Evolutionary conservation across 179 eudicot species (phyloP).

Genomic region (Corrigiola litoralis): DNA sequence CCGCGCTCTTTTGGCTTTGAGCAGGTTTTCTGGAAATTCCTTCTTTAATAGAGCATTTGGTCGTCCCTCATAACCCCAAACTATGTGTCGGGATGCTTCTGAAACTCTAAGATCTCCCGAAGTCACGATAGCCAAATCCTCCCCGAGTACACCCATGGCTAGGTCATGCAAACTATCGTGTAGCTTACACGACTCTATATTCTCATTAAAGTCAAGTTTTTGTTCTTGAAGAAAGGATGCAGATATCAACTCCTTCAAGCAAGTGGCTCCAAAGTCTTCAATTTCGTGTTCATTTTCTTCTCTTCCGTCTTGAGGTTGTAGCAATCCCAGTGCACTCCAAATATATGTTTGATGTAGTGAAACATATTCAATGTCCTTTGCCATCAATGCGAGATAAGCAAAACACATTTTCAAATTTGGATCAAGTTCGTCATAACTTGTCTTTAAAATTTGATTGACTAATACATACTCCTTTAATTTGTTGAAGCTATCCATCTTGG

Average conservation of each 20-base stretch:
- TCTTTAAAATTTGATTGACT: background rate
- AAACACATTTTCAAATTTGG: constrained; percentile 25
- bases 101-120: constrained; percentile 6
- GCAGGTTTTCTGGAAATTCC: constrained; percentile 20
- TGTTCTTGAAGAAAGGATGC: constrained; percentile 40
- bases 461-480: background rate
- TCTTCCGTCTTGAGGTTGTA: constrained; percentile 39
- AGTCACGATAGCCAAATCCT: constrained; percentile 23
- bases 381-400: constrained; percentile 11
- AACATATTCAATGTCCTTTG: background rate
- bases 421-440: constrained; percentile 23
- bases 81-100: constrained; percentile 23
- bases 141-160: constrained; percentile 33
- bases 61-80: constrained; percentile 12
- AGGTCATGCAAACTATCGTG: constrained; percentile 45
- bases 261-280: constrained; percentile 29
- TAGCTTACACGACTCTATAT: constrained; percentile 27
- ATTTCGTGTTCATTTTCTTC: constrained; percentile 3
- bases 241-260: constrained; percentile 30
- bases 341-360: no score
- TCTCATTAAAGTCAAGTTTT: constrained; percentile 17
- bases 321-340: constrained; percentile 24
- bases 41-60: background rate
- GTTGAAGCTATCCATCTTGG: constrained; percentile 10
- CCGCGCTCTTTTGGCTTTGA: constrained; percentile 26